phyloP scores from a whole-genome alignment of 768 basidiomycete species.

The Termitomyces sp. region DNA sequence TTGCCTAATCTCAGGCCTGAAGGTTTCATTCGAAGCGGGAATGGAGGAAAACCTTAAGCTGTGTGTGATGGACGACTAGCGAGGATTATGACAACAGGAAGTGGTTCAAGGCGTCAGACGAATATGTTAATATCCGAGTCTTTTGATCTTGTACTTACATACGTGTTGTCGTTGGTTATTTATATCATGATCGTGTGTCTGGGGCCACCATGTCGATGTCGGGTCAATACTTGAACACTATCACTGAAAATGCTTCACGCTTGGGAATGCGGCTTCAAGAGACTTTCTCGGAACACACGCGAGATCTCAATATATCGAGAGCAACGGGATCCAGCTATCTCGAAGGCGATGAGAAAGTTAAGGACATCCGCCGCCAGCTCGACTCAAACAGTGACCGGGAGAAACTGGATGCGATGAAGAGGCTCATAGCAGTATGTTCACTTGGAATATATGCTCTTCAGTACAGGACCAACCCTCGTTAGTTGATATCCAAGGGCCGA shows the following conservation, averaged over 20 bases:
- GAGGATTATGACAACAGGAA: not conserved
- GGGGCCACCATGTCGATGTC: constrained; percentile 29
- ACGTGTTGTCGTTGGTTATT: not conserved
- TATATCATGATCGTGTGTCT: not conserved
- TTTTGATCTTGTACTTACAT: too few species aligned
- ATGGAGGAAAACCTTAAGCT: not conserved
- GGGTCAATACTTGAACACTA: constrained; percentile 43
- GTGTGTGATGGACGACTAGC: not conserved
- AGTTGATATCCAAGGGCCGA: constrained; percentile 92
- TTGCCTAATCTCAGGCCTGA: not conserved
- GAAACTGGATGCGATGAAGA: constrained; percentile 92
- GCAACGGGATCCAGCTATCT: constrained; percentile 56
- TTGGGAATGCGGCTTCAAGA: constrained; percentile 83
- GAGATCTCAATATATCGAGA: constrained; percentile 62
- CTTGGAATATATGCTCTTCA: not conserved
- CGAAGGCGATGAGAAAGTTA: constrained; percentile 78
- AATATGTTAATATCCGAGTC: not conserved
- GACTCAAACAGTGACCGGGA: constrained; percentile 88
- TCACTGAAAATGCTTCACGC: constrained; percentile 82
- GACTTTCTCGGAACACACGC: constrained; percentile 75
- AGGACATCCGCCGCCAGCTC: constrained; percentile 81
- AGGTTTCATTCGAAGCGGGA: not conserved
- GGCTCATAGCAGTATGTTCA: constrained; percentile 83
- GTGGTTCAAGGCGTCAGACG: not conserved
- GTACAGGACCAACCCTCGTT: constrained; percentile 3